Evolutionary conservation across 169 alveolate species (phyloP).

Genomic region (Plasmodium vinckei): DNA sequence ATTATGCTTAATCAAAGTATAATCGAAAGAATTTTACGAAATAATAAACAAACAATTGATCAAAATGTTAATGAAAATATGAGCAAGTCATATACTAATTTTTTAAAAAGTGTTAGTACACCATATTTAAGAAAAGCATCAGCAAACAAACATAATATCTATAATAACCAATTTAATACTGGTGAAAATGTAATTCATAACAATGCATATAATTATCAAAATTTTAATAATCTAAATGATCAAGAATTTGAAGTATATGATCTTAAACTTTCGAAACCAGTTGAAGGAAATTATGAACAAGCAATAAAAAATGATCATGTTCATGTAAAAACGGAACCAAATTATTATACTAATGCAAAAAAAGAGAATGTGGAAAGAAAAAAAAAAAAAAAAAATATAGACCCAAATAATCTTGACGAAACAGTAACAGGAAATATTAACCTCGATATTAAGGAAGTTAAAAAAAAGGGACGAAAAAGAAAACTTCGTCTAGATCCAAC

Average conservation of each 20-base stretch:
- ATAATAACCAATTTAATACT: not conserved
- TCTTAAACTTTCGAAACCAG: not conserved
- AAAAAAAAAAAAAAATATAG: not conserved
- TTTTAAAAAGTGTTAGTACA: slow-evolving; percentile 35
- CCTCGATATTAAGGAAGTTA: slow-evolving; percentile 21
- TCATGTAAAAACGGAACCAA: not conserved
- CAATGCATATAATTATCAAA: too few relatives aligned
- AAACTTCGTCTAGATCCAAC: slow-evolving; percentile 14
- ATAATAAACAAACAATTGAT: slow-evolving; percentile 34
- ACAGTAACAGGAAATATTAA: not conserved
- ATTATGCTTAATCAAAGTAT: slow-evolving; percentile 20
- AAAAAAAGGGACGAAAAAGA: slow-evolving; percentile 60
- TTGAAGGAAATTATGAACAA: not conserved
- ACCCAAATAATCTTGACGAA: not conserved
- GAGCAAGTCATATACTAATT: slow-evolving; percentile 33
- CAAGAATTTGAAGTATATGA: not conserved
- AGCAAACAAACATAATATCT: not conserved
- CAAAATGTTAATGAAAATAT: slow-evolving; percentile 3
- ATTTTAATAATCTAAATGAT: not conserved
- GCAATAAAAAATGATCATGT: not conserved
- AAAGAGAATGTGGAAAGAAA: not conserved
- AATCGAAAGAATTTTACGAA: slow-evolving; percentile 51
- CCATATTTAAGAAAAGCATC: slow-evolving; percentile 20
- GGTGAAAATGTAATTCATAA: not conserved
- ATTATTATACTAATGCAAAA: not conserved